A percentile compares a stretch with the other conserved stretches of the same genome.
Evolutionary conservation across 2,329 filamentous ascomycete genomes (phyloP).

Genomic region (Alternaria brassicicola): DNA sequence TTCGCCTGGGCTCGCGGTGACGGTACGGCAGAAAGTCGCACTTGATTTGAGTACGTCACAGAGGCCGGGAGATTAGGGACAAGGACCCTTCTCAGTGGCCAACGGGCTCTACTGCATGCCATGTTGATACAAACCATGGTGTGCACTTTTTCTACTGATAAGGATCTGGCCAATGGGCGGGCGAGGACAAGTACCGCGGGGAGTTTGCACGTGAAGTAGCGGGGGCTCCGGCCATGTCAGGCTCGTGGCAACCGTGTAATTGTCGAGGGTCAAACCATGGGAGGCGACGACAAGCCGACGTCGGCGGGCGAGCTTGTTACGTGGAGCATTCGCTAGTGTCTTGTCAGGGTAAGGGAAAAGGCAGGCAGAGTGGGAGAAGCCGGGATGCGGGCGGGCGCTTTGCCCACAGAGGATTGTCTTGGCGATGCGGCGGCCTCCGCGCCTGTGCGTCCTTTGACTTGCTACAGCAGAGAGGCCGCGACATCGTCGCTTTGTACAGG

Average conservation of each 20-base stretch:
- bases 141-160: constrained; percentile 42
- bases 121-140: constrained; percentile 42
- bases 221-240: constrained; percentile 27
- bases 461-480: constrained; percentile 12
- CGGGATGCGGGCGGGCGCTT: constrained; percentile 1
- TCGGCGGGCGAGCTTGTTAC: constrained; percentile 31
- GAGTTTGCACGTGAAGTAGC: constrained; percentile 29
- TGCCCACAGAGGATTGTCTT: background rate
- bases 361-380: constrained; percentile 15
- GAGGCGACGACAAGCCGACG: constrained; percentile 10
- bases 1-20: constrained; percentile 21
- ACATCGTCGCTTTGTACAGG: background rate
- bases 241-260: constrained; percentile 33
- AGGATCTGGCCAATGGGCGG: constrained; percentile 38
- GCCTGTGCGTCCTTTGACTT: constrained; percentile 1
- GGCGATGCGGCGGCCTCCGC: constrained; percentile 5
- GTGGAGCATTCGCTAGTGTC: constrained; percentile 19
- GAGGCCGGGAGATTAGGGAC: constrained; percentile 64
- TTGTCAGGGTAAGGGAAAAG: constrained; percentile 2
- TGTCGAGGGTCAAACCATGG: constrained; percentile 32
- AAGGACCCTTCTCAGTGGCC: constrained; percentile 63
- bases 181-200: constrained; percentile 21
- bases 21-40: constrained; percentile 22
- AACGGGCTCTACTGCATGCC: constrained; percentile 22
- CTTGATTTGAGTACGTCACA: constrained; percentile 69